Percentiles rank a stretch among this genome's conserved stretches.
These are phyloP conservation scores for Colletotrichum liaoningense DNA, from an alignment of 2,329 filamentous ascomycete species.

Conservation along the genomic window DNA sequence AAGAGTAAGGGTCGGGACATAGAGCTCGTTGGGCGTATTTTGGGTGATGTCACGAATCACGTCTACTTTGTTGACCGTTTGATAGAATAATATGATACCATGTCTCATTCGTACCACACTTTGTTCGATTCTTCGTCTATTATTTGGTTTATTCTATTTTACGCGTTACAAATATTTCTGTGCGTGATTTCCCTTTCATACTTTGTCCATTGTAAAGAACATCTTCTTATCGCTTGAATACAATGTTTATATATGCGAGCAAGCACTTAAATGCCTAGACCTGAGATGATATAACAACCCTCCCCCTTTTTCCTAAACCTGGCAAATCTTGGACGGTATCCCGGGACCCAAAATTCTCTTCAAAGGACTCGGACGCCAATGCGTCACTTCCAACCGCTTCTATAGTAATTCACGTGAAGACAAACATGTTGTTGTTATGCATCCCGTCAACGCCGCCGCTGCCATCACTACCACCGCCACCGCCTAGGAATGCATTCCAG, in stretches of 20 bases:
- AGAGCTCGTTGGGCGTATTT: background rate
- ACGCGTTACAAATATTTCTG: too few relatives aligned
- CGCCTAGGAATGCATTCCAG: conserved; percentile 40
- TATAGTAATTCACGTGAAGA: background rate
- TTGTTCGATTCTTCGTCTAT: background rate
- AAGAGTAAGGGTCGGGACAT: background rate
- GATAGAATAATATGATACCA: background rate
- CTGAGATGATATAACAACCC: background rate
- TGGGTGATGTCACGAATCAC: background rate
- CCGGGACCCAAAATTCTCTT: too few relatives aligned
- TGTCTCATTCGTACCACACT: background rate
- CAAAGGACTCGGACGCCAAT: background rate
- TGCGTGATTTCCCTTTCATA: too few relatives aligned
- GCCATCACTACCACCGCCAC: background rate
- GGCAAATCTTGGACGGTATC: background rate
- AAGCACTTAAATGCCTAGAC: background rate
- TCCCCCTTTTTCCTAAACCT: background rate
- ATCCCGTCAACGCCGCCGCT: background rate
- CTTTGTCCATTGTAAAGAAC: too few relatives aligned
- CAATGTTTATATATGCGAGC: background rate
- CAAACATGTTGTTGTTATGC: background rate
- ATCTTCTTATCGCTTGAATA: too few relatives aligned
- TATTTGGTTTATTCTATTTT: too few relatives aligned
- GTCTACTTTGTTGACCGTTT: background rate
- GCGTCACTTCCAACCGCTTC: background rate